Percentiles rank a stretch among this genome's conserved stretches.
phyloP scores from a whole-genome alignment of 768 basidiomycete genomes.

The Phylloporus arenicola region DNA sequence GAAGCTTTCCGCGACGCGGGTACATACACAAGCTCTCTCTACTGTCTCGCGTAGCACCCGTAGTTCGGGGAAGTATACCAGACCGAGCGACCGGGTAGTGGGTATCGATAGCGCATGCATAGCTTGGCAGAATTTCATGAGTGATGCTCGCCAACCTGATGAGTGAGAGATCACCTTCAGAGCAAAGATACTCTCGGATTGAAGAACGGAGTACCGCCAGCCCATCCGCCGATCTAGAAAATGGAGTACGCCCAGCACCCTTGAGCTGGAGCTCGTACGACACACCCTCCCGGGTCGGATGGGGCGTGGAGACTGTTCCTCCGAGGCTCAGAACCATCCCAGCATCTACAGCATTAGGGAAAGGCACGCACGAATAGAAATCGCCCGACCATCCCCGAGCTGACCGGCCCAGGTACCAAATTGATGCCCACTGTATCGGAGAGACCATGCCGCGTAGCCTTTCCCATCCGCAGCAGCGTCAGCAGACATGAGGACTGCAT shows the following conservation, averaged over 20 bases:
- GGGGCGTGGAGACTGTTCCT: constrained; percentile 66
- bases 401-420: constrained; percentile 92
- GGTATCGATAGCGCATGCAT: constrained; percentile 82
- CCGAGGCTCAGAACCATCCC: constrained; percentile 2
- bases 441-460: constrained; percentile 64
- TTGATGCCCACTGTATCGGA: constrained; percentile 89
- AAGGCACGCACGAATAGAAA: constrained; percentile 60
- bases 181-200: constrained; percentile 88
- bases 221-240: constrained; percentile 88
- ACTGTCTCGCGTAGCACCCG: constrained; percentile 68
- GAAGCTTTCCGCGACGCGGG: constrained; percentile 85
- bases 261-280: constrained; percentile 90
- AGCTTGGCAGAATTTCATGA: constrained; percentile 42
- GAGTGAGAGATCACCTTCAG: constrained; percentile 55
- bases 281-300: constrained; percentile 49
- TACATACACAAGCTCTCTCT: constrained; percentile 69
- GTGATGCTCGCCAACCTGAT: constrained; percentile 14
- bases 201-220: constrained; percentile 93
- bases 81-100: constrained; percentile 79
- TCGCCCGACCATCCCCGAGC: constrained; percentile 92
- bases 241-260: constrained; percentile 91
- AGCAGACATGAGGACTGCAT: constrained; percentile 55
- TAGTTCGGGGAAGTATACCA: constrained; percentile 69
- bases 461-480: constrained; percentile 26
- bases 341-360: not conserved